Evolutionary conservation across 148 eudicot genomes (phyloP), one percentile per base, ranked within the genome.

Genomic region (Rhododendron simsii): DNA sequence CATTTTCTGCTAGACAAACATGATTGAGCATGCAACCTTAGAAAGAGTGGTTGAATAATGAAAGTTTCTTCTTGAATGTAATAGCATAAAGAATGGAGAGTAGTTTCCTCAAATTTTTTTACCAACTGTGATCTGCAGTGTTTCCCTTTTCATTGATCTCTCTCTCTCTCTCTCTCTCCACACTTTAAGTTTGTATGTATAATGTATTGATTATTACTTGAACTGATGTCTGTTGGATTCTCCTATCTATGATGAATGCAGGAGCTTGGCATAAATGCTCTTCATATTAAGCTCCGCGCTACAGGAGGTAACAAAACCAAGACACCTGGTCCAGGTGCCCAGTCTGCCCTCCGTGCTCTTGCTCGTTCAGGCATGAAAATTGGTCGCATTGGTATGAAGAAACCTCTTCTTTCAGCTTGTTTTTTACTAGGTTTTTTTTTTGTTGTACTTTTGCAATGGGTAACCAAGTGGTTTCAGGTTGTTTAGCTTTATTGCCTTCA

Each of bases 221-320:
- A 8, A 26, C 11, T 28, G 73, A 65, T 5, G 5, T 26, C 73
- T 63, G 0, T 23, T 65, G 73, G 14, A 65, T 7, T 69, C 33
- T 11, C 6, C 45, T 41, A 41, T 69, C 1, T 13, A 28, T 69
- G 7, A 69, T 12, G 5, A 28, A 69, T 69, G 78, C 78, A 84
- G 86, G 86, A 84, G 55, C 86, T 84, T 53, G 86, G 86, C 48
- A 75, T 84, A 44, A 84, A 69, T 84, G 81, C 81, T 18, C 86
- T 84, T 84, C 86, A 84, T 75, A 84, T 84, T 74, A 84, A 84
- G 86, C 86, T 84, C 86, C 81, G 86, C 10, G 86, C 86, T 63
- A 84, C 86, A 1, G 86, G 86, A 35, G 86, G 86, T 47, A 84
- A 84, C 71, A 84, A 84, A 71, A 84, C 86, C 39, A 84, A 84